Evolutionary conservation across 768 basidiomycete genomes (phyloP), one percentile per base, ranked within the genome.

Genomic region (Calocybe gangraenosa): DNA sequence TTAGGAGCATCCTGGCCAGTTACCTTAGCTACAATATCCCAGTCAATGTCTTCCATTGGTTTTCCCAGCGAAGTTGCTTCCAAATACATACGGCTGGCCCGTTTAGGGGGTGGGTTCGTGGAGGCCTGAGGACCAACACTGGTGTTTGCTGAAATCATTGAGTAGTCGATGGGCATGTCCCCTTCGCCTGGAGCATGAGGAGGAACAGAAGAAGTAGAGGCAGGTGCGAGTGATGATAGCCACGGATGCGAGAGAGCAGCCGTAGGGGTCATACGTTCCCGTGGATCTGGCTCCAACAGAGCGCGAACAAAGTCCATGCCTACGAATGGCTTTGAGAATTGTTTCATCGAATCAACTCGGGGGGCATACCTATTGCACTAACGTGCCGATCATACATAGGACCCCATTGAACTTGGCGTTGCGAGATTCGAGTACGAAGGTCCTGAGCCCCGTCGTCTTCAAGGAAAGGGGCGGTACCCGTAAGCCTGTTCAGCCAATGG

Each of bases 391-490:
- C 50, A 0, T 58, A 47, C 13, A 92, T 72, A 14, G 64, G 54
- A 1, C 55, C 48, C 81, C 85, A 87, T 47, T 92, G 83, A 31
- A 91, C 75, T 2, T 44, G 61, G 2, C 87, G 80, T 17, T 65
- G 65, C 2, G 67, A 58, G 40, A 89, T 82, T 5, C 84, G 78
- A 37, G 75, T 66, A 38, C 78, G 77, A 32, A 93, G 69, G 42
- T 82, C 80, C 2, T 68, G 64, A 20, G 74, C 68, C 31, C 65
- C 65, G n/a, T 79, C 79, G 28, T 89, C 80, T 51, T 93, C 90
- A 28, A 85, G 70, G 66, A 97, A 95, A 0, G 93, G 92, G 25
- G 74, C 79, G 0, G 79, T 58, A 58, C 87, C 84, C 0, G 87
- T 84, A 33, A 93, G 62, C 87, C 87, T 90, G 46, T 37, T 36